Evolutionary conservation across 371 early-diverging fungal species (phyloP), one percentile per base, ranked within the genome.

Genomic region (Globomyces sp.): DNA sequence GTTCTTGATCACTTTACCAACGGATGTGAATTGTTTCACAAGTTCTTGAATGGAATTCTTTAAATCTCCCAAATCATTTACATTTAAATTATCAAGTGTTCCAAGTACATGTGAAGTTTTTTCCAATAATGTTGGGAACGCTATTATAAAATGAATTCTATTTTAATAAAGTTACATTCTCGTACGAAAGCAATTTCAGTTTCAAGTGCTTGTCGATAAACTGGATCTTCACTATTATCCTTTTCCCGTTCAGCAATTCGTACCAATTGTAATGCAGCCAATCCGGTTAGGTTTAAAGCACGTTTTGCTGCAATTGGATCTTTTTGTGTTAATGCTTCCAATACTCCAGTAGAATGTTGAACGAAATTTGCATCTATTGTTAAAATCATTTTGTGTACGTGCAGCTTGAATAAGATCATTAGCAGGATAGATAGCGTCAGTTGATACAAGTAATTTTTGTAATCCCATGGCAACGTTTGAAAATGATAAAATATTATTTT

Each of bases 341-440:
- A 37, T 44, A 60, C 2, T 42, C 36, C 34, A 8, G 36, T 48
- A 9, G 45, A 67, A 13, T 52, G 45, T 11, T 64, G 64, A 6
- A 40, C 37, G 11, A 51, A 64, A 1, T 39, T 34, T 1, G 34
- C 34, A 41, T 45, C 52, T 68, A 58, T 41, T 9, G 57, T 68
- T 37, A 57, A 71, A 36, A 4, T 8, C 24, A 24, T n/a, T 0
- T 55, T 3, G 39, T 1, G 3, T 71, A 73, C 74, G 45, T 36
- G 59, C 61, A 8, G 76, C 77, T n/a, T 64, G 45, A 24, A 80
- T 47, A 10, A 80, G 57, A 37, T 82, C 78, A 13, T 64, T 43
- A 40, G 73, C 69, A 44, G 74, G 64, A 58, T 77, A 82, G 10
- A 74, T 53, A 0, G 75, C 79, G 39, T 76, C 77, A 49, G 72